phyloP scores from a whole-genome alignment of 106 monocot genomes.

The Agapanthus africanus region DNA sequence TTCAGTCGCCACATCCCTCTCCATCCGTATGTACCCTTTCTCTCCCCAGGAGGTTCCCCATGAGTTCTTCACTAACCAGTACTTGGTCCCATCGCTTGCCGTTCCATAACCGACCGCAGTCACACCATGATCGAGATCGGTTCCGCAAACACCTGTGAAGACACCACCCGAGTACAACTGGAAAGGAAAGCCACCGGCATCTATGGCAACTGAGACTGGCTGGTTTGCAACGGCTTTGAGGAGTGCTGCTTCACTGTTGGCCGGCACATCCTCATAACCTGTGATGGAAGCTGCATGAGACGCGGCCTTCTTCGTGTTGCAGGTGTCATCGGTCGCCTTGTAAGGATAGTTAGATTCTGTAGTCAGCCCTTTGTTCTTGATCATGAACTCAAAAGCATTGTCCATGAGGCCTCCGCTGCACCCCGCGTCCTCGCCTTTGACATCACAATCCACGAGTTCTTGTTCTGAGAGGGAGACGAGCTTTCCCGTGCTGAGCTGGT shows the following conservation, averaged over 20 bases:
- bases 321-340: constrained; percentile 5
- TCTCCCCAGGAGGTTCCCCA: background rate
- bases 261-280: constrained; percentile 25
- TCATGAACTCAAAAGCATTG: too few relatives aligned
- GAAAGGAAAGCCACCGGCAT: background rate
- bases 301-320: constrained; percentile 8
- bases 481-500: constrained; percentile 7
- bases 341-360: constrained; percentile 14
- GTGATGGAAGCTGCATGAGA: constrained; percentile 11
- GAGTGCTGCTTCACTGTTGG: constrained; percentile 15
- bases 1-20: background rate
- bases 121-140: constrained; percentile 10
- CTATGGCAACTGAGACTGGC: background rate
- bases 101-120: constrained; percentile 9
- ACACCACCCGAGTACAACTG: constrained; percentile 10
- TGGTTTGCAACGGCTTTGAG: too few relatives aligned
- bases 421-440: constrained; percentile 4
- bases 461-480: constrained; percentile 15
- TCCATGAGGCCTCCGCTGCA: constrained; percentile 10
- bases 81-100: background rate
- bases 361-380: constrained; percentile 5
- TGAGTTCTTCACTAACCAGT: background rate
- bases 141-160: background rate
- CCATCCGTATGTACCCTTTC: constrained; percentile 8
- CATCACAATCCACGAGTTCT: constrained; percentile 14